Percentiles rank a stretch among this genome's conserved stretches.
Evolutionary conservation across 148 eudicot species (phyloP).

Genomic region (Vaccinium macrocarpon): DNA sequence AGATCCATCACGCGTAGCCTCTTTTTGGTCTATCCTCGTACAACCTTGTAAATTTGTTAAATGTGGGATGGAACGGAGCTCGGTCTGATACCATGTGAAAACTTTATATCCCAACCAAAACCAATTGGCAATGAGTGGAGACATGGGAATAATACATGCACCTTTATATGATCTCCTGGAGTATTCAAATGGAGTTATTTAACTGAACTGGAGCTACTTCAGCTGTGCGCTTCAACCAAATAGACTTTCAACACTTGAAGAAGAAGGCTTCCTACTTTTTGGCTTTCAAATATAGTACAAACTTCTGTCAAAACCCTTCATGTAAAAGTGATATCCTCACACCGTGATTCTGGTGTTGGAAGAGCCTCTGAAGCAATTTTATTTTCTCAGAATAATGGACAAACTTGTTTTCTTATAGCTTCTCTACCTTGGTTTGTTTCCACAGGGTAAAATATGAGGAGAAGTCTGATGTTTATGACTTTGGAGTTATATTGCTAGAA

Average conservation of each 20-base stretch:
- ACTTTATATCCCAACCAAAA: too few species aligned
- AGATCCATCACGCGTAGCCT: too few species aligned
- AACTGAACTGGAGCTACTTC: neutral
- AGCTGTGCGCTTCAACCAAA: neutral
- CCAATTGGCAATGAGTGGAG: neutral
- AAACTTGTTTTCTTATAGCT: neutral
- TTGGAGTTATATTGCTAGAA: slow-evolving; percentile 79
- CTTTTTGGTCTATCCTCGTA: too few species aligned
- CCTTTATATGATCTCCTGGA: neutral
- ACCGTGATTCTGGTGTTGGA: neutral
- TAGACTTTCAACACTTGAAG: neutral
- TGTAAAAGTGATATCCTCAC: neutral
- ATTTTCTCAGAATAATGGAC: neutral
- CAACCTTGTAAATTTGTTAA: too few species aligned
- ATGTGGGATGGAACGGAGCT: too few species aligned
- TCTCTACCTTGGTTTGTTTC: neutral
- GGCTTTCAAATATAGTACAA: neutral
- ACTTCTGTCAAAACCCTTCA: neutral
- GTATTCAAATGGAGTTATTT: neutral
- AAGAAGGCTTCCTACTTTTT: neutral
- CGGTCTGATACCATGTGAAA: too few species aligned
- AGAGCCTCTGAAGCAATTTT: neutral
- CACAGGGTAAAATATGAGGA: slow-evolving; percentile 60
- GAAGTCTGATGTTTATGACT: slow-evolving; percentile 65
- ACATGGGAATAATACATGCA: neutral